Base-by-base conservation (phyloP, 352 stramenopile species). In the Pythium insidiosum region DNA sequence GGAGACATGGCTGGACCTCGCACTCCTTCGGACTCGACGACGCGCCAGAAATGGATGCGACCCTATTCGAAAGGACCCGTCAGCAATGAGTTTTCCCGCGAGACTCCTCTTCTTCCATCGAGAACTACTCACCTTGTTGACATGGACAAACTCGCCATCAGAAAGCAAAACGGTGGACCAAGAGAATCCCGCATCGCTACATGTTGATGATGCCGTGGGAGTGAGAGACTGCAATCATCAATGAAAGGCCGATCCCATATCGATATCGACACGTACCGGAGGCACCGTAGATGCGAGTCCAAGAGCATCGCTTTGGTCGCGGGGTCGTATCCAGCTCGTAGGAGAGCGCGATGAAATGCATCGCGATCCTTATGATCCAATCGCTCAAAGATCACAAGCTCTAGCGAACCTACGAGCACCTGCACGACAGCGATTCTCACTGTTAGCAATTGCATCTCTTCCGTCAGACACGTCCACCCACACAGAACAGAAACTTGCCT, bases 381-480 rank as follows among this genome's bases (percentile, higher is more conserved):
- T 9, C 73, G 73, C 51, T 92, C 80, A 47, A 92, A 92, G 37
- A 92, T 84, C n/a, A 92, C 66, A 22, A 92, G 43, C 48, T 92
- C 80, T 7, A 92, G 50, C 7, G 67, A 85, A n/a, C 80, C 80
- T 2, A 73, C 61, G 2, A 92, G 58, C 18, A 92, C 68, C 28
- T 33, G 28, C n/a, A n/a, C n/a, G n/a, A n/a, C n/a, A n/a, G n/a
- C n/a, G n/a, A 64, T 86, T 40, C 13, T n/a, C 33, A 6, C 20
- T 39, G 38, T 39, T 19, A 39, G 34, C 7, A 7, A 7, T 33
- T 33, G 28, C 7, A 13, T 33, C 9, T 19, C 6, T 50, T 26
- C 2, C 13, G 9, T 12, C n/a, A 28, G 11, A 30, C 25, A 4
- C n/a, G n/a, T n/a, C n/a, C n/a, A n/a, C n/a, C n/a, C n/a, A n/a